phyloP scores from a whole-genome alignment of 257 asterid species.

The Solanum chiquidenum region DNA sequence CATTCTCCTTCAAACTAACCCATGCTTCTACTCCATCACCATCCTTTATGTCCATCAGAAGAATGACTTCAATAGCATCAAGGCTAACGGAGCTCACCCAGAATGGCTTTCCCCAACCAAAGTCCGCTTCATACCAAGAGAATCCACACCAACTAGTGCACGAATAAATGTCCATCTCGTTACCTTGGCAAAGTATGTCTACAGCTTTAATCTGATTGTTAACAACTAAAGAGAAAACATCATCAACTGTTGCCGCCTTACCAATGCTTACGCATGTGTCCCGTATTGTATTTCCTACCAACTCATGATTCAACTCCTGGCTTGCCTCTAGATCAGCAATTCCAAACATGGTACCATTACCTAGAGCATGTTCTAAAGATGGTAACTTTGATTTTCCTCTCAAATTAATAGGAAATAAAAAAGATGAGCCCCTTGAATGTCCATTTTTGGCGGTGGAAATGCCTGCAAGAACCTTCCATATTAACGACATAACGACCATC shows the following conservation, averaged over 20 bases:
- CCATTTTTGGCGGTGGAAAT: not conserved
- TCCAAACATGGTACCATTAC: not conserved
- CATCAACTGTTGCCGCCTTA: not conserved
- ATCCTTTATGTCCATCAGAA: not conserved
- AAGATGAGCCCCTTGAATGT: not conserved
- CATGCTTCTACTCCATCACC: conserved; percentile 23
- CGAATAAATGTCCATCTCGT: not conserved
- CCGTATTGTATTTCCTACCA: not conserved
- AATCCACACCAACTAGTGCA: conserved; percentile 26
- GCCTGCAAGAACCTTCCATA: not conserved
- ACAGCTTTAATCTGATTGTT: not conserved
- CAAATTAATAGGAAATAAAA: not conserved
- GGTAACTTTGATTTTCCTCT: not conserved
- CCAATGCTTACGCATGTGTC: not conserved
- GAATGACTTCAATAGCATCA: not conserved
- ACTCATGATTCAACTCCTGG: not conserved
- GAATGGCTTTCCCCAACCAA: conserved; percentile 29
- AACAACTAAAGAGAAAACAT: not conserved
- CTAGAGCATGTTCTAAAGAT: not conserved
- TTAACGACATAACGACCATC: not conserved
- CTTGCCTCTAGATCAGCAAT: not conserved
- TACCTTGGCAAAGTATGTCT: not conserved
- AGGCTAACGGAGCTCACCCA: not conserved
- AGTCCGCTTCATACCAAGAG: conserved; percentile 18
- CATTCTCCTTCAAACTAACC: conserved; percentile 3